A percentile compares a stretch with the other conserved stretches of the same genome.
phyloP scores from a whole-genome alignment of 768 basidiomycete genomes.

The Nevesoporus exiguus region DNA sequence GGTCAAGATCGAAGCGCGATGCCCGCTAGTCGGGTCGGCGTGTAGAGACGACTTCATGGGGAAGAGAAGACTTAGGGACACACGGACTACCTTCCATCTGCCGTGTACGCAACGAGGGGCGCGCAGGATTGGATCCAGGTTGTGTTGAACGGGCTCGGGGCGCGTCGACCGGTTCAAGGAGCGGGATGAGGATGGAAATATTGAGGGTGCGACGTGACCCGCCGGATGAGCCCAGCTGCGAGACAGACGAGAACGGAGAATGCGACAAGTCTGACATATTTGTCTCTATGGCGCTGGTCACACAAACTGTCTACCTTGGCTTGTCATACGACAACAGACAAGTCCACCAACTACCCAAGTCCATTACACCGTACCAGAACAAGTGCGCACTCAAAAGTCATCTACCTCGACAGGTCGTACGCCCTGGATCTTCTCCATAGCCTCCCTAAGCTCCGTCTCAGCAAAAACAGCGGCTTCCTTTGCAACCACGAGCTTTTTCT shows the following conservation, averaged over 20 bases:
- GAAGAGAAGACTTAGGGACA: slow-evolving; percentile 29
- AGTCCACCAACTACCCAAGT: no score
- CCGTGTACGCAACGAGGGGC: slow-evolving; percentile 21
- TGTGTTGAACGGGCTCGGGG: background rate
- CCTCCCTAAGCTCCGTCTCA: slow-evolving; percentile 70
- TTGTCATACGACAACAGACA: no score
- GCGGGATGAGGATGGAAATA: background rate
- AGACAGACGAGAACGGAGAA: slow-evolving; percentile 25
- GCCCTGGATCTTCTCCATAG: slow-evolving; percentile 65
- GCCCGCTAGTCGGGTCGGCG: slow-evolving; percentile 1
- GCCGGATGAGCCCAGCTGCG: slow-evolving; percentile 18
- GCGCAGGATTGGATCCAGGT: background rate
- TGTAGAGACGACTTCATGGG: slow-evolving; percentile 7
- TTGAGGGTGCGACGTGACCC: background rate
- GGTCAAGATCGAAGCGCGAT: slow-evolving; percentile 27
- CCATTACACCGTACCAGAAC: background rate
- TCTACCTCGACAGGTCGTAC: slow-evolving; percentile 47
- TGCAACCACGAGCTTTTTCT: slow-evolving; percentile 67
- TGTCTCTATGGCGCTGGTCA: no score
- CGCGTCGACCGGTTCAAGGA: background rate
- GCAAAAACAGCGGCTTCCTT: slow-evolving; percentile 69
- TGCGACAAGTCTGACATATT: slow-evolving; percentile 14
- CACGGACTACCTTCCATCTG: slow-evolving; percentile 32
- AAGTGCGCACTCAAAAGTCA: slow-evolving; percentile 23
- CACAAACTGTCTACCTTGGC: no score